Evolutionary conservation across 1,284 basidiomycete genomes (phyloP), one percentile per base, ranked within the genome.

Genomic region (Xerocomus minutiporus): DNA sequence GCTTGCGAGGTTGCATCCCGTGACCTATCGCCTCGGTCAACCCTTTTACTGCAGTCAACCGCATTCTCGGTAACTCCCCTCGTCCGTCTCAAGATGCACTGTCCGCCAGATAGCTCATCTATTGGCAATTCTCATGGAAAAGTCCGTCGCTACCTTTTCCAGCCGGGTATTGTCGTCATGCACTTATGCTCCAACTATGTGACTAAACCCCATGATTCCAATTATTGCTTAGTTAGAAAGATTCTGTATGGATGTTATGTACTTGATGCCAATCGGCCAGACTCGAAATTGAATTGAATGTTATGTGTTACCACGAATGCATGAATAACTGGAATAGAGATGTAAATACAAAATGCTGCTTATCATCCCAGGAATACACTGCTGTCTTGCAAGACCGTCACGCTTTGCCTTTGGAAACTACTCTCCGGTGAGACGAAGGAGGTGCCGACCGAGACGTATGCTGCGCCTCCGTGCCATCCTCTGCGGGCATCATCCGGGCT

Each of bases 401-500:
- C 42, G 52, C 39, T 48, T 67, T 67, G 31, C 55, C 55, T 44
- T 50, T 42, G 8, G 68, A 71, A n/a, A 54, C 56, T 5, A 57
- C 56, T 54, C 67, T 65, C 41, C 67, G 62, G 23, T 65, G 63
- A n/a, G 68, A 71, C 8, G 52, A 54, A 5, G 69, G 69, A 13
- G 66, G 68, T n/a, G 61, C 66, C 23, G 66, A 71, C 35, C 58
- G 60, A 29, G 69, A 64, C 5, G 58, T 65, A 34, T 65, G 66
- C 44, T 58, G 64, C n/a, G n/a, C 46, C 8, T 36, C 54, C 13
- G 54, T 32, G 9, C 25, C 40, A 12, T 64, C 66, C 9, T 61
- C 67, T 29, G 54, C 53, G 2, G 59, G 62, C 12, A 90, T 73
- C 71, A 91, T 91, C 35, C 94, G 83, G 1, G 91, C 90, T 73